Base-by-base conservation (phyloP, 441 rosid species). In the Theobroma grandiflorum region DNA sequence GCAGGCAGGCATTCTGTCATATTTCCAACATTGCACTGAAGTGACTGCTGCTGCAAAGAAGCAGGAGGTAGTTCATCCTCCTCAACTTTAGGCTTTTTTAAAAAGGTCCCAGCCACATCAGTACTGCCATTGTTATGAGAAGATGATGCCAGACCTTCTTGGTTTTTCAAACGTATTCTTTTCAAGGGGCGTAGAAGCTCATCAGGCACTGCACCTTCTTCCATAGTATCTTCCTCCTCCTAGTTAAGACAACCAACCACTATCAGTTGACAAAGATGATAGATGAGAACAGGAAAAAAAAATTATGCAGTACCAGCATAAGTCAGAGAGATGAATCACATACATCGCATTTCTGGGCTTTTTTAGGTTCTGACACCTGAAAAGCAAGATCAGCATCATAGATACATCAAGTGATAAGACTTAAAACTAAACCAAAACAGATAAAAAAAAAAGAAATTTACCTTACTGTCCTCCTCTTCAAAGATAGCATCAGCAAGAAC, bases 401-500 rank as follows among this genome's bases (percentile, higher is more conserved):
- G 3, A 9, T 7, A 70, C 3, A n/a, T 49, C 80, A 62, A 80
- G 43, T 33, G 61, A 66, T 26, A 79, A 76, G 42, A 71, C 50
- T 63, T 79, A 37, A 12, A 57, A 66, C 47, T 18, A 50, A 82
- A 70, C 43, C 55, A 71, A 16, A 64, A 38, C 74, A n/a, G 42
- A 61, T n/a, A 47, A 26, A 26, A 72, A 64, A 37, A 33, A 12
- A 26, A 45, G 73, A 78, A 62, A 55, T 78, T 82, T 74, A 93
- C 99, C 95, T 89, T 80, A 57, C 80, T 55, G 20, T 95, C 98
- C 68, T 96, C 95, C n/a, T 77, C 85, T 0, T 96, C 98, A 58
- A 95, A 93, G 75, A 96, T 93, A 53, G 98, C 97, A 86, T 95
- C 99, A 31, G 88, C 94, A 67, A 96, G 94, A 82, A 74, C 98